phyloP scores from a whole-genome alignment of 495 filamentous ascomycete species.

The Melanomma pulvis-pyrius region DNA sequence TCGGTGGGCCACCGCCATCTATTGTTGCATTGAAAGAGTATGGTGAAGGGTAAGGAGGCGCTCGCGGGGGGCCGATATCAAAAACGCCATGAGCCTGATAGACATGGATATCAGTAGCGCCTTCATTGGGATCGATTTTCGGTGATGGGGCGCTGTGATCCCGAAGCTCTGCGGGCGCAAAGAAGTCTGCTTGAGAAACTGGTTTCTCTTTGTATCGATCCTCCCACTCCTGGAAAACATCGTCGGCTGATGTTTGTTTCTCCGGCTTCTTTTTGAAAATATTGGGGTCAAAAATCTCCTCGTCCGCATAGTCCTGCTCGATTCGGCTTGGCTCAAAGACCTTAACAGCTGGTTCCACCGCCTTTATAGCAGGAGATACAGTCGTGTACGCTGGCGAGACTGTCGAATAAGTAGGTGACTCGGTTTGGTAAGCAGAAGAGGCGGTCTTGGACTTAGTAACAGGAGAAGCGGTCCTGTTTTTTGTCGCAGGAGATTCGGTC shows the following conservation, averaged over 20 bases:
- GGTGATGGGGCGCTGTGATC: slow-evolving; percentile 27
- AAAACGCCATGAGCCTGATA: slow-evolving; percentile 35
- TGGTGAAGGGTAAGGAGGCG: slow-evolving; percentile 31
- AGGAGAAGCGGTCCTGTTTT: neutral
- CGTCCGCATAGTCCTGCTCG: slow-evolving; percentile 37
- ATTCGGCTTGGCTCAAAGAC: slow-evolving; percentile 30
- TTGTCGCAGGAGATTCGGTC: neutral
- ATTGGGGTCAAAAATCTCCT: slow-evolving; percentile 46
- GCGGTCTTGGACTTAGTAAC: neutral
- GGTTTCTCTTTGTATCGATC: slow-evolving; percentile 28
- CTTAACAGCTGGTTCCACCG: slow-evolving; percentile 25
- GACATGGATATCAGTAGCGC: slow-evolving; percentile 38
- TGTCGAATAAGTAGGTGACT: neutral
- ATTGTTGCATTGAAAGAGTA: slow-evolving; percentile 35
- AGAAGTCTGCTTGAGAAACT: slow-evolving; percentile 38
- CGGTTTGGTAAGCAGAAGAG: neutral
- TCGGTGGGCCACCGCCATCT: slow-evolving; percentile 13
- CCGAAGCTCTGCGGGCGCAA: slow-evolving; percentile 32
- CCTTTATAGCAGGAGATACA: slow-evolving; percentile 5
- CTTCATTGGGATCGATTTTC: slow-evolving; percentile 39
- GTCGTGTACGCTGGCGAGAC: slow-evolving; percentile 4
- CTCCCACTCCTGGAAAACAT: slow-evolving; percentile 34
- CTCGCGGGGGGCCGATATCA: slow-evolving; percentile 19
- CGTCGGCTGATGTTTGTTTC: slow-evolving; percentile 4
- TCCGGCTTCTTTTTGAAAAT: slow-evolving; percentile 41